Conservation (phyloP, 129 eudicot species). For the Pseudognaphalium luteoalbum region DNA sequence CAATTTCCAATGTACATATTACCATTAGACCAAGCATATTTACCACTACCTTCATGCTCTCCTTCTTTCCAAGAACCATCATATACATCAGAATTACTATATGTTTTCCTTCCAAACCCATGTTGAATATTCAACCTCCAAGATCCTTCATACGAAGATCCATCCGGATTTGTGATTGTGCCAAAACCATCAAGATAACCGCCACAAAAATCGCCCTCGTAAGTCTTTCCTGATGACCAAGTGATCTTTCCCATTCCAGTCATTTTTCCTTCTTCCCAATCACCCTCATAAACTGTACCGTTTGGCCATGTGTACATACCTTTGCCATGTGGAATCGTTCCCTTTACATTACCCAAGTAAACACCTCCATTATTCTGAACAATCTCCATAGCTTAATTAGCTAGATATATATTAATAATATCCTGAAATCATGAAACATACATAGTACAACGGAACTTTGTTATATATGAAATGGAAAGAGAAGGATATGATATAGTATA, state of each 20-base stretch:
- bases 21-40: constrained; percentile 67
- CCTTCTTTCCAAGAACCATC: constrained; percentile 92
- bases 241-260: constrained; percentile 62
- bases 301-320: constrained; percentile 77
- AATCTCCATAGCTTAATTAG: constrained; percentile 22
- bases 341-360: constrained; percentile 55
- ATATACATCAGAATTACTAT: constrained; percentile 61
- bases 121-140: constrained; percentile 76
- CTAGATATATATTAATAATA: constrained; percentile 6
- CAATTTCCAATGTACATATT: constrained; percentile 69
- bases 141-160: constrained; percentile 59
- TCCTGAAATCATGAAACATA: constrained; percentile 40
- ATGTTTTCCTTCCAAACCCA: constrained; percentile 74
- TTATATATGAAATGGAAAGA: no score
- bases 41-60: constrained; percentile 73
- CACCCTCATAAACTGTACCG: constrained; percentile 76
- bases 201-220: constrained; percentile 78
- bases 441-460: no score
- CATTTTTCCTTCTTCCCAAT: constrained; percentile 84
- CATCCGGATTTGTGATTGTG: constrained; percentile 46
- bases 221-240: constrained; percentile 61
- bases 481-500: no score
- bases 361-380: constrained; percentile 65
- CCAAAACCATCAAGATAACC: constrained; percentile 82
- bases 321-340: constrained; percentile 64